Conservation (phyloP, 73 alveolate species). For the Paramecium primaurelia region DNA sequence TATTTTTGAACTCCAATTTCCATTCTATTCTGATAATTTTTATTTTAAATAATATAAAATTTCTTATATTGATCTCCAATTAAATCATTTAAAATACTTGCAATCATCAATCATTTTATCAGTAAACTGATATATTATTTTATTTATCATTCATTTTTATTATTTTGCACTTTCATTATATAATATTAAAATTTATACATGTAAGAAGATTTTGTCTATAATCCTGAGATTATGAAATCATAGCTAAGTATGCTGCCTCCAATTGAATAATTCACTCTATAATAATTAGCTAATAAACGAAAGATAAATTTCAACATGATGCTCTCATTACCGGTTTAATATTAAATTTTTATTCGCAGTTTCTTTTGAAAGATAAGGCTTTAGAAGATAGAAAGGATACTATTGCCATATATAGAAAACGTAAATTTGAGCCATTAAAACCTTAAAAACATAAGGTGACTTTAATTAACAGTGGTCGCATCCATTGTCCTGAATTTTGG, state of each 20-base stretch:
- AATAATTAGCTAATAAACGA: background rate
- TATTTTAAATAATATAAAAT: background rate
- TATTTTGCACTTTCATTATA: background rate
- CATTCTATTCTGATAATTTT: slow-evolving; percentile 14
- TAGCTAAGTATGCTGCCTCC: slow-evolving; percentile 22
- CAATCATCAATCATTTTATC: background rate
- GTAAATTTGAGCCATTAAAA: background rate
- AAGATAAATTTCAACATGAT: background rate
- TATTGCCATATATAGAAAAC: slow-evolving; percentile 6
- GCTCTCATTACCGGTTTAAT: background rate
- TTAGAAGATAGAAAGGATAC: slow-evolving; percentile 17
- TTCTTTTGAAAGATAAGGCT: background rate
- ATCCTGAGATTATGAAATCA: background rate
- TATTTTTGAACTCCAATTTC: slow-evolving; percentile 4
- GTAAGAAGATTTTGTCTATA: background rate
- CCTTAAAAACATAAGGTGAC: background rate
- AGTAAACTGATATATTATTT: background rate
- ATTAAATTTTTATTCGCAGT: background rate
- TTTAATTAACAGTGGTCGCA: background rate
- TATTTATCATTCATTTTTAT: background rate
- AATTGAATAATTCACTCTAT: background rate
- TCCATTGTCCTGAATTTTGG: slow-evolving; percentile 11
- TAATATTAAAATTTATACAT: background rate
- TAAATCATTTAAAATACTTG: background rate
- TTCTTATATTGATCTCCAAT: background rate